phyloP scores from a whole-genome alignment of 257 asterid genomes.

The Solanum gracilifrons region DNA sequence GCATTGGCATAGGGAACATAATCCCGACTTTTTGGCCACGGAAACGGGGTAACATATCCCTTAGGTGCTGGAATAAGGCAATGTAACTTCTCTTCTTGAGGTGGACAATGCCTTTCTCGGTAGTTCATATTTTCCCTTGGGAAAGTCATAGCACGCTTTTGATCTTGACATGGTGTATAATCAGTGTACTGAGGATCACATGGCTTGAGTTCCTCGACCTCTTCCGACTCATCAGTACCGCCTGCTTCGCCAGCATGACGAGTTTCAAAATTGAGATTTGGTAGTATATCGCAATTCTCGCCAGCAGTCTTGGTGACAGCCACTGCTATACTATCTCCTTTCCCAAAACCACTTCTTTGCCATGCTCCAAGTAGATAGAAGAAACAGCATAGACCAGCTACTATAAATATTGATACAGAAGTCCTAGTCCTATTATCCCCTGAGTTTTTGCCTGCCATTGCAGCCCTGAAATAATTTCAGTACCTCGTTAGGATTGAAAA shows the following conservation, averaged over 20 bases:
- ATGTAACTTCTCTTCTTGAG: conserved; percentile 69
- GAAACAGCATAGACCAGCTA: conserved; percentile 88
- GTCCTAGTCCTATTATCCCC: conserved; percentile 79
- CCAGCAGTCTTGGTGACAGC: conserved; percentile 65
- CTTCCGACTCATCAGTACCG: conserved; percentile 43
- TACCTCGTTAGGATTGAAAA: conserved; percentile 1
- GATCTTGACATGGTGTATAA: conserved; percentile 96
- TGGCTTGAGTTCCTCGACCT: conserved; percentile 38
- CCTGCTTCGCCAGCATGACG: conserved; percentile 75
- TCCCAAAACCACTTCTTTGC: conserved; percentile 93
- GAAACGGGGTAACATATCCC: conserved; percentile 89
- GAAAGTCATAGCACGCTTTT: conserved; percentile 85
- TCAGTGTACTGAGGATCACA: conserved; percentile 67
- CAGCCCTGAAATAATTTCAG: conserved; percentile 36
- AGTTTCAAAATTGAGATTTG: conserved; percentile 75
- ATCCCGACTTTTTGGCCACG: conserved; percentile 96
- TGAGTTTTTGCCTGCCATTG: conserved; percentile 65
- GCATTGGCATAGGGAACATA: conserved; percentile 97
- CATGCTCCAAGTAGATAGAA: conserved; percentile 95
- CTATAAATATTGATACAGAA: conserved; percentile 67
- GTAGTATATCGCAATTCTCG: conserved; percentile 50
- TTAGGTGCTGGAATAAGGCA: conserved; percentile 94
- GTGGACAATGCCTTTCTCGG: conserved; percentile 95
- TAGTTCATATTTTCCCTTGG: conserved; percentile 90
- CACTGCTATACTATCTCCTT: conserved; percentile 85